Base-by-base conservation (phyloP, 306 rosid genomes). In the Vachellia pachyceras region DNA sequence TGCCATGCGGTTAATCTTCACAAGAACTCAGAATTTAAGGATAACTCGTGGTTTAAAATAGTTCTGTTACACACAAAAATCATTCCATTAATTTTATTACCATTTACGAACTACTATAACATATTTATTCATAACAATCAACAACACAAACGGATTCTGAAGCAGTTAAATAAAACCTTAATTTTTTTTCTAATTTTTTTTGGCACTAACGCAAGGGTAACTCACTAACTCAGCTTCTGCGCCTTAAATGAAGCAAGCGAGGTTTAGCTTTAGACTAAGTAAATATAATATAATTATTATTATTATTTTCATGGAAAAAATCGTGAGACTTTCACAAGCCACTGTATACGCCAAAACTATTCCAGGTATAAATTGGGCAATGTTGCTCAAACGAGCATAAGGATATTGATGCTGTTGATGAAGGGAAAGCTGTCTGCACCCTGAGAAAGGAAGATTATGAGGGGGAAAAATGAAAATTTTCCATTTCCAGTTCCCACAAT, bases 1-100 rank as follows among this genome's bases (percentile, higher is more conserved):
- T 12, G 91, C 86, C 94, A 92, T 89, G 73, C 37, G 81, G 73
- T 75, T 71, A 65, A 83, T 81, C 80, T 47, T 52, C 54, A 44
- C 54, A 17, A 45, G 52, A 75, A 78, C 49, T 70, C 66, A 40
- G 15, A 17, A 45, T 54, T 79, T 79, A 1, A 20, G 10, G 11
- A 57, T 61, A 87, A 84, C 76, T 77, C 54, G 69, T 50, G 44
- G 7, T 60, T 76, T 4, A 69, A 64, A 36, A 75, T 23, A 17
- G 73, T 68, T 60, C 52, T 40, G 67, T 46, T 65, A 45, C 85
- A 82, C 4, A 41, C 6, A 70, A 67, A 79, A 77, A 50, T 44
- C 7, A 41, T 33, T 40, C 12, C 57, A 57, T 79, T 25, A 81
- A 80, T 46, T 76, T 6, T 52, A 67, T 75, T 39, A 76, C 77